A percentile compares a stretch with the other conserved stretches of the same genome.
These are phyloP conservation scores for Ceratocystis lukuohia DNA, from an alignment of 2,329 filamentous ascomycete species.

Conservation along the genomic window DNA sequence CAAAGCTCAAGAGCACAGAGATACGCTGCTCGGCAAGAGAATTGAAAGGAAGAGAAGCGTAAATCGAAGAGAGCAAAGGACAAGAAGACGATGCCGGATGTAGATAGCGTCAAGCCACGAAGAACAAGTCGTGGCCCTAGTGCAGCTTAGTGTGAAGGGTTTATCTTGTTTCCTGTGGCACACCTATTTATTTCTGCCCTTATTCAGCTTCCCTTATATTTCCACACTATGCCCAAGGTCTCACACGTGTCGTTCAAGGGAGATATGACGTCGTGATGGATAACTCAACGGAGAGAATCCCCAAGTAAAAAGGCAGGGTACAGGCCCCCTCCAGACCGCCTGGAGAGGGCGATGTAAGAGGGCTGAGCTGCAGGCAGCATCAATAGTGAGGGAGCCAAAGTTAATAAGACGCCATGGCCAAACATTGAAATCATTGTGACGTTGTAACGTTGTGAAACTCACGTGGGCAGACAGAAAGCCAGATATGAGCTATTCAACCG, in stretches of 20 bases:
- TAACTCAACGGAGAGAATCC: background rate
- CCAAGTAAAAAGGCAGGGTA: background rate
- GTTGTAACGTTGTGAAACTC: background rate
- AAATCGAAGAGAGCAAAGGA: background rate
- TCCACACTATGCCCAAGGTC: background rate
- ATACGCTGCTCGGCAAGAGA: background rate
- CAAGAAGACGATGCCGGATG: background rate
- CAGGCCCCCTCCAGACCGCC: background rate
- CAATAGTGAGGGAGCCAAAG: background rate
- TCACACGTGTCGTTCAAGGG: conserved; percentile 5
- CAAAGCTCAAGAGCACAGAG: background rate
- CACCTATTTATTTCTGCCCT: background rate
- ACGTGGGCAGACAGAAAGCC: no score
- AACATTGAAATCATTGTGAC: background rate
- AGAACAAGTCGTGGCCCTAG: background rate
- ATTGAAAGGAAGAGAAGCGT: background rate
- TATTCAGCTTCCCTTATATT: background rate
- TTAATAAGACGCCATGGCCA: no score
- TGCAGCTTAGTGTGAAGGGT: background rate
- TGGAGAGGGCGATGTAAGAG: background rate
- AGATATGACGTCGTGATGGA: conserved; percentile 1
- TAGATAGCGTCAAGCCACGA: background rate
- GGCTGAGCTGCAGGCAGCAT: background rate
- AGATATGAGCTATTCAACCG: no score
- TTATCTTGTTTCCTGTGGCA: background rate